phyloP scores from a whole-genome alignment of 305 asterid species.

The Fraxinus sp. region DNA sequence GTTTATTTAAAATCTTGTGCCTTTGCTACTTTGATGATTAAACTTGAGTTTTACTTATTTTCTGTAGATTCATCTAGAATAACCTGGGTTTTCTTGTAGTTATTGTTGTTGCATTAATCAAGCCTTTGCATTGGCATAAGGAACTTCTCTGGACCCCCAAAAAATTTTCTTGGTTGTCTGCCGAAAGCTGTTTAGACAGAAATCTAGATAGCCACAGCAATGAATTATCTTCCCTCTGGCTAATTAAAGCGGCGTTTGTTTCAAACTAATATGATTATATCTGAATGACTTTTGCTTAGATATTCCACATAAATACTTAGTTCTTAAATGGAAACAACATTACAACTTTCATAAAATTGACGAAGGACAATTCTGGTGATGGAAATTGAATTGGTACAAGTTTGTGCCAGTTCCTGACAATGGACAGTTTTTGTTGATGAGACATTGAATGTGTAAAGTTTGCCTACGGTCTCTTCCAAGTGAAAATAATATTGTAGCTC shows the following conservation, averaged over 20 bases:
- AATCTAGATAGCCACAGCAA: background rate
- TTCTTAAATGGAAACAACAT: background rate
- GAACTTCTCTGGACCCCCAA: background rate
- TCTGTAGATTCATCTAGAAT: background rate
- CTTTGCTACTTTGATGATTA: background rate
- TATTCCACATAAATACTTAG: background rate
- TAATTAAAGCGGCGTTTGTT: background rate
- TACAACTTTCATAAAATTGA: background rate
- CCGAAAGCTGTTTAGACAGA: background rate
- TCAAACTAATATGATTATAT: background rate
- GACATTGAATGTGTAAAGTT: background rate
- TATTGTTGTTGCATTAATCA: background rate
- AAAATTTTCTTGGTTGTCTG: background rate
- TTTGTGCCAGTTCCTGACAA: constrained; percentile 1
- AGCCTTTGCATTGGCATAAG: background rate
- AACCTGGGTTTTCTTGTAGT: background rate
- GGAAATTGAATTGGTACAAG: background rate
- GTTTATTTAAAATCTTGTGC: background rate
- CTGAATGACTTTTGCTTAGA: background rate
- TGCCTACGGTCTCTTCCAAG: constrained; percentile 1
- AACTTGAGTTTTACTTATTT: background rate
- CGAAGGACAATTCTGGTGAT: background rate
- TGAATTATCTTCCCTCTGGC: background rate
- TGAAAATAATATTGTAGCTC: background rate
- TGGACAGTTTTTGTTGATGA: background rate